phyloP scores from a whole-genome alignment of 352 stramenopile species.

The Phytophthora hibernalis region DNA sequence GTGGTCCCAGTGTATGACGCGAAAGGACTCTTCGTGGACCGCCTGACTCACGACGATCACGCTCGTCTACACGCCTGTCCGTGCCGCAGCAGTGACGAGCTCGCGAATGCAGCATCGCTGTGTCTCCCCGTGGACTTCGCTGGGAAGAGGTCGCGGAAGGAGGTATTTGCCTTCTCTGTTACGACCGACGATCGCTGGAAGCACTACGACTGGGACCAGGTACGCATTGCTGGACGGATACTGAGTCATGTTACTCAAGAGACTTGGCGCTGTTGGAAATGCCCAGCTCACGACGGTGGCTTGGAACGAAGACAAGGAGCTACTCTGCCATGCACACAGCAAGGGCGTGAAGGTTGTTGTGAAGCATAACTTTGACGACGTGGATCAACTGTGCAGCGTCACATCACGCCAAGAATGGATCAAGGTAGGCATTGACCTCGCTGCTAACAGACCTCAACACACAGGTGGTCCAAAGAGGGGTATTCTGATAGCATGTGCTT shows the following conservation, averaged over 20 bases:
- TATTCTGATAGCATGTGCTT: neutral
- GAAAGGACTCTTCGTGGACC: slow-evolving; percentile 15
- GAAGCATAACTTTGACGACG: slow-evolving; percentile 82
- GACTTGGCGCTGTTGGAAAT: neutral
- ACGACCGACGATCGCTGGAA: slow-evolving; percentile 69
- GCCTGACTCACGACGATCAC: slow-evolving; percentile 43
- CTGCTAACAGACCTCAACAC: neutral
- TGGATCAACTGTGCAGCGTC: slow-evolving; percentile 65
- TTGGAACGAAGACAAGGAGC: slow-evolving; percentile 84
- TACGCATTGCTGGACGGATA: slow-evolving; percentile 14
- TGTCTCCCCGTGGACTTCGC: slow-evolving; percentile 64
- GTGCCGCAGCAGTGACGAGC: slow-evolving; percentile 37
- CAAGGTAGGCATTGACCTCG: slow-evolving; percentile 29
- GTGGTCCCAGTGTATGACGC: slow-evolving; percentile 29
- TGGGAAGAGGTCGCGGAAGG: slow-evolving; percentile 37
- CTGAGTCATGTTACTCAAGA: neutral
- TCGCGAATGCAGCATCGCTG: slow-evolving; percentile 27
- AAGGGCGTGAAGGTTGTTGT: slow-evolving; percentile 83
- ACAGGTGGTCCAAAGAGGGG: neutral
- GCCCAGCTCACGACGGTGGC: slow-evolving; percentile 79
- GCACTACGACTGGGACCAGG: slow-evolving; percentile 80
- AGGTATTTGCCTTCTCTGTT: slow-evolving; percentile 86
- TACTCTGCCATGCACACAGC: slow-evolving; percentile 83
- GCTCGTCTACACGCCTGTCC: slow-evolving; percentile 54
- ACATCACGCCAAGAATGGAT: slow-evolving; percentile 62